These are phyloP conservation scores for Pleurotus ostreatus DNA, from an alignment of 768 basidiomycete genomes.

Conservation along the genomic window DNA sequence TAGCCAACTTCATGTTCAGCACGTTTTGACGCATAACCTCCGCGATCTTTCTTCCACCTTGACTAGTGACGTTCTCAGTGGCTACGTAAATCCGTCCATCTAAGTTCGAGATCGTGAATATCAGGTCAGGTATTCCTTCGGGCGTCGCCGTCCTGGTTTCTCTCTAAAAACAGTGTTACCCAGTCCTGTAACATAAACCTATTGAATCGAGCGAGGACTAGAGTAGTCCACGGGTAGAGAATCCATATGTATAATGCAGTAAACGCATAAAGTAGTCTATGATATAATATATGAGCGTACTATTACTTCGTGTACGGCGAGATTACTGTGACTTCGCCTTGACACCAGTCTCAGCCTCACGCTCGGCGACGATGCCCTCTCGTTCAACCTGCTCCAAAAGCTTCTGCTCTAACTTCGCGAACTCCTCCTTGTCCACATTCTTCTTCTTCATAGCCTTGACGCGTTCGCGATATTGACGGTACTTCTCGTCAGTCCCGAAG, in stretches of 20 bases:
- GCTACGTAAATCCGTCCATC: too few relatives aligned
- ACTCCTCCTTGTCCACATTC: conserved; percentile 49
- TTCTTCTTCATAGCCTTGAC: conserved; percentile 63
- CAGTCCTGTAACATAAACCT: too few relatives aligned
- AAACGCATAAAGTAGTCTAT: background rate
- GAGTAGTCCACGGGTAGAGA: too few relatives aligned
- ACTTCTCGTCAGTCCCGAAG: conserved; percentile 90
- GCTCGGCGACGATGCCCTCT: conserved; percentile 70
- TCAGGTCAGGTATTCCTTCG: too few relatives aligned
- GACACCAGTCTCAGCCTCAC: conserved; percentile 37
- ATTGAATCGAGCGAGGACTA: too few relatives aligned
- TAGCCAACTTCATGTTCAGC: too few relatives aligned
- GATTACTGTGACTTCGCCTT: conserved; percentile 32
- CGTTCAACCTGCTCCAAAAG: conserved; percentile 68
- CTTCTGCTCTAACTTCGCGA: conserved; percentile 51
- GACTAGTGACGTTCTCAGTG: too few relatives aligned
- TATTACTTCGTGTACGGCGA: background rate
- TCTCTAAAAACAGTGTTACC: too few relatives aligned
- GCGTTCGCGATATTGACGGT: conserved; percentile 71
- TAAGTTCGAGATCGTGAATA: too few relatives aligned
- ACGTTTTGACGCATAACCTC: too few relatives aligned
- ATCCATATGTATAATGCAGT: background rate
- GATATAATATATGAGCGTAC: background rate
- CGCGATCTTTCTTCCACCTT: too few relatives aligned
- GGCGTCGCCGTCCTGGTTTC: too few relatives aligned